Percentiles rank a stretch among this genome's conserved stretches.
These are phyloP conservation scores for Wallemia ichthyophaga DNA, from an alignment of 1,284 basidiomycete species.

Conservation along the genomic window DNA sequence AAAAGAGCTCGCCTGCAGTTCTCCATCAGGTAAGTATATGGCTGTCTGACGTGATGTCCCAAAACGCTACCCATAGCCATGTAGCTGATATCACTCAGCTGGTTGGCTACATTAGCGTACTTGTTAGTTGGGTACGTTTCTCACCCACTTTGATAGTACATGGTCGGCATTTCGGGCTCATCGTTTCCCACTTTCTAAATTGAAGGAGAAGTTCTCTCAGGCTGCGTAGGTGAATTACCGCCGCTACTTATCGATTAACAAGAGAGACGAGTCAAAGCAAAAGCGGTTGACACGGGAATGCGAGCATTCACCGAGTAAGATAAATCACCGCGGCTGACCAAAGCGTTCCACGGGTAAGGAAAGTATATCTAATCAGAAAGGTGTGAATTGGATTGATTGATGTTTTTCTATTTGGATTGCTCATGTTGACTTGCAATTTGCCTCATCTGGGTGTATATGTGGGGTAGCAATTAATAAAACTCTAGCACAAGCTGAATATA, in stretches of 20 bases:
- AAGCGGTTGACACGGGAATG: neutral
- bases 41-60: constrained; percentile 5
- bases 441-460: too few species aligned
- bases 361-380: too few species aligned
- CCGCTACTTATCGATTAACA: neutral
- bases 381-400: too few species aligned
- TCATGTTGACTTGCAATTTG: too few species aligned
- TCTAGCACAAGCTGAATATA: too few species aligned
- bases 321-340: too few species aligned
- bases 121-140: neutral
- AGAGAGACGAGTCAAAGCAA: neutral
- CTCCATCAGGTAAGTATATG: constrained; percentile 10
- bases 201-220: neutral
- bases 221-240: neutral
- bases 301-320: too few species aligned
- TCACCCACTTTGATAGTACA: neutral
- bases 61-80: neutral
- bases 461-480: too few species aligned
- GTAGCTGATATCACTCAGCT: neutral
- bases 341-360: too few species aligned
- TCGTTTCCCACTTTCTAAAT: neutral
- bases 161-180: neutral
- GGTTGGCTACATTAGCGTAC: neutral
- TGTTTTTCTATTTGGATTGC: too few species aligned
- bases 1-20: constrained; percentile 5